These are phyloP conservation scores for Euptelea pleiosperma DNA, from an alignment of 164 flowering plant genomes.

Conservation along the genomic window DNA sequence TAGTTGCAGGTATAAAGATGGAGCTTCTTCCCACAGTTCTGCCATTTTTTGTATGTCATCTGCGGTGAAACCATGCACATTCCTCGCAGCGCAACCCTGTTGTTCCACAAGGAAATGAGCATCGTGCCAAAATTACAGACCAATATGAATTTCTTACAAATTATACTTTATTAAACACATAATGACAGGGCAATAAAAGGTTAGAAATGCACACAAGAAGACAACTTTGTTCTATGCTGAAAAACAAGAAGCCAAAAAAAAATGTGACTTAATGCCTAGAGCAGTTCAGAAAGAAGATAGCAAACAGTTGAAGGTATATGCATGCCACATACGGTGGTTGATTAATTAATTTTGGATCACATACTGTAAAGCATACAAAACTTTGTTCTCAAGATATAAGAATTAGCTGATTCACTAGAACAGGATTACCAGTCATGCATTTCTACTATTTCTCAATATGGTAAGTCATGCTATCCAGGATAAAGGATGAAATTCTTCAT, in stretches of 20 bases:
- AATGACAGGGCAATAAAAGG: not conserved
- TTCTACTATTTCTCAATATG: not conserved
- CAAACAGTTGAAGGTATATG: too few relatives aligned
- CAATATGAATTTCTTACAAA: not conserved
- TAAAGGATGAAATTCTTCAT: not conserved
- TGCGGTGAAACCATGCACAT: constrained; percentile 77
- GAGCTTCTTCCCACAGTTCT: constrained; percentile 82
- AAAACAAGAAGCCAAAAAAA: too few relatives aligned
- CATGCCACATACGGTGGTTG: not conserved
- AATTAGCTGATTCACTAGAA: too few relatives aligned
- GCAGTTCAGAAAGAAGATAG: too few relatives aligned
- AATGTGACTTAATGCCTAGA: too few relatives aligned
- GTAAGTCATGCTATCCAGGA: not conserved
- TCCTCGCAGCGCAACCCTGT: constrained; percentile 98
- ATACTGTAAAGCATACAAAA: too few relatives aligned
- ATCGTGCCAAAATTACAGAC: not conserved
- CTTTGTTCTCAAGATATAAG: too few relatives aligned
- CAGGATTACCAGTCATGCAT: constrained; percentile 6
- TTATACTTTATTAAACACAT: not conserved
- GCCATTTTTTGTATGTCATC: constrained; percentile 81
- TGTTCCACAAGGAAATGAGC: constrained; percentile 12
- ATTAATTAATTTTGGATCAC: too few relatives aligned
- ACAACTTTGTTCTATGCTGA: too few relatives aligned
- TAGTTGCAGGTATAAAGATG: constrained; percentile 68
- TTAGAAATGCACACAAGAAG: too few relatives aligned